These are phyloP conservation scores for Trichoderma sp. DNA, from an alignment of 2,329 filamentous ascomycete species.

Conservation along the genomic window DNA sequence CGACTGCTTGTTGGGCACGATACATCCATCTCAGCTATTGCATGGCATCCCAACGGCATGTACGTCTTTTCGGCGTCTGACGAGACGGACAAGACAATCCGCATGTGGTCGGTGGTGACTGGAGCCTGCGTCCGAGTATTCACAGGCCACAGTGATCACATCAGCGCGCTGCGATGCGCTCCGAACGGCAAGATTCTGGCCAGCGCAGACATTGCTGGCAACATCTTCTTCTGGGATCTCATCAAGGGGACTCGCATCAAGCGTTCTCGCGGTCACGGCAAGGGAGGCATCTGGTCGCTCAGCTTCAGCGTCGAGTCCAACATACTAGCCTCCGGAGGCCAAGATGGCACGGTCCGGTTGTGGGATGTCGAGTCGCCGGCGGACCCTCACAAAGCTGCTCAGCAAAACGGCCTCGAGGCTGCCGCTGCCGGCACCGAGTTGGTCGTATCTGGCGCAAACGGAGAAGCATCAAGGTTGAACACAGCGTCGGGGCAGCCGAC, in stretches of 20 bases:
- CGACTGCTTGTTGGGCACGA: conserved; percentile 92
- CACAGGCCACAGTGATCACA: conserved; percentile 84
- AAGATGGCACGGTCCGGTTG: conserved; percentile 88
- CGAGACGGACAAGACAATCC: conserved; percentile 82
- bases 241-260: conserved; percentile 85
- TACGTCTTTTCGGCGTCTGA: conserved; percentile 93
- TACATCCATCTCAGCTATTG: conserved; percentile 84
- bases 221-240: conserved; percentile 93
- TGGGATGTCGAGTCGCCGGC: conserved; percentile 85
- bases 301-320: conserved; percentile 93
- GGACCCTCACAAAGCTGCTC: conserved; percentile 62
- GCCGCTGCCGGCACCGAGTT: conserved; percentile 48
- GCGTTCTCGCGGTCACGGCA: conserved; percentile 89
- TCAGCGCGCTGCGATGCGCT: conserved; percentile 81
- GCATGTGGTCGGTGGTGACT: conserved; percentile 94
- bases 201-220: conserved; percentile 83
- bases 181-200: conserved; percentile 90
- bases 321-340: conserved; percentile 84
- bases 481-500: conserved; percentile 37
- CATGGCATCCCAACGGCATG: conserved; percentile 91
- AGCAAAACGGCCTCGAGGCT: conserved; percentile 49
- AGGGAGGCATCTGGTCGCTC: conserved; percentile 90
- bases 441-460: conserved; percentile 34
- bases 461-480: conserved; percentile 38
- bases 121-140: conserved; percentile 89